These are phyloP conservation scores for Geranomyces michiganensis DNA, from an alignment of 192 early-diverging fungal species.

Conservation along the genomic window DNA sequence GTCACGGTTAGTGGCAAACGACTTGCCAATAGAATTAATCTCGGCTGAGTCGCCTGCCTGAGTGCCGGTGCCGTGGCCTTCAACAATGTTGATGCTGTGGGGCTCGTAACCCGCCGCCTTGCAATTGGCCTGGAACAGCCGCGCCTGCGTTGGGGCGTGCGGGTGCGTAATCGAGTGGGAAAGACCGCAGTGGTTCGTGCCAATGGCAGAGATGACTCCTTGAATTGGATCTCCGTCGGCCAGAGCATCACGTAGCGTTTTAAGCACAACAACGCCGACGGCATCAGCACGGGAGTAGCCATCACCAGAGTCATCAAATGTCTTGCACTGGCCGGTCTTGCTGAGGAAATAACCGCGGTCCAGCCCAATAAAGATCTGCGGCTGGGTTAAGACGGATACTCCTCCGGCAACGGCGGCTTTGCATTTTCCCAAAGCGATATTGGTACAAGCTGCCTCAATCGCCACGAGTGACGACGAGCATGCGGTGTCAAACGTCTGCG, in stretches of 20 bases:
- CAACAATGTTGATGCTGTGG: slow-evolving; percentile 27
- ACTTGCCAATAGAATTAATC: slow-evolving; percentile 25
- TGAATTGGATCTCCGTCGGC: slow-evolving; percentile 28
- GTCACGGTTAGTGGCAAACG: slow-evolving; percentile 17
- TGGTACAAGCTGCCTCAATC: background rate
- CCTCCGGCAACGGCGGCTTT: slow-evolving; percentile 6
- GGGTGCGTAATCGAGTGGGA: slow-evolving; percentile 4
- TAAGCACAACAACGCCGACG: slow-evolving; percentile 33
- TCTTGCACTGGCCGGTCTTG: slow-evolving; percentile 23
- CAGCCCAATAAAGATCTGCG: slow-evolving; percentile 14
- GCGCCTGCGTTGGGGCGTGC: slow-evolving; percentile 1
- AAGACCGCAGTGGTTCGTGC: no score
- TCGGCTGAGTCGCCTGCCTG: slow-evolving; percentile 34
- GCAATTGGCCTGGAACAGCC: slow-evolving; percentile 2
- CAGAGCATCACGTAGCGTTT: slow-evolving; percentile 29
- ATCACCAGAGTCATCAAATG: slow-evolving; percentile 39
- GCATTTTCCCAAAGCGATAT: background rate
- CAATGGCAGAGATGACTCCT: no score
- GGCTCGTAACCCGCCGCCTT: slow-evolving; percentile 4
- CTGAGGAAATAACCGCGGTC: slow-evolving; percentile 24
- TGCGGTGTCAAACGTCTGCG: background rate
- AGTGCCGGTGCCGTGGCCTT: slow-evolving; percentile 37
- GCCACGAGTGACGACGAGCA: slow-evolving; percentile 1
- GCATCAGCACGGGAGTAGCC: slow-evolving; percentile 45
- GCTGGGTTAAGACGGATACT: slow-evolving; percentile 10